phyloP scores from a whole-genome alignment of 2,329 filamentous ascomycete genomes.

The Drechslerella coelobrocha region DNA sequence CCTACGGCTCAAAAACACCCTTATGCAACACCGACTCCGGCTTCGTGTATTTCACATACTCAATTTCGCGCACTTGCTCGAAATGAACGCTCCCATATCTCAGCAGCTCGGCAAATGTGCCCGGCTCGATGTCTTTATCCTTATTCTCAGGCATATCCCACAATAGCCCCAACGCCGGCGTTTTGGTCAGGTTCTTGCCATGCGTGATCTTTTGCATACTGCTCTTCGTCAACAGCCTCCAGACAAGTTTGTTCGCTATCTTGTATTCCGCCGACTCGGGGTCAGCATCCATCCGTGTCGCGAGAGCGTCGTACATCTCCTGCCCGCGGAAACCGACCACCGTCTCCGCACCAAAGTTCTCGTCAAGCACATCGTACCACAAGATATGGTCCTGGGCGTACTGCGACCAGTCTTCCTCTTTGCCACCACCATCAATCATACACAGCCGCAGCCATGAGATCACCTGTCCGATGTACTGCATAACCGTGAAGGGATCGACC shows the following conservation, averaged over 20 bases:
- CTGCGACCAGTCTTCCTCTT: constrained; percentile 57
- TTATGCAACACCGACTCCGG: constrained; percentile 15
- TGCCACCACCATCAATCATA: constrained; percentile 56
- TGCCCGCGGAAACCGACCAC: constrained; percentile 49
- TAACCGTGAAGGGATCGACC: constrained; percentile 54
- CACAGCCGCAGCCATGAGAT: constrained; percentile 59
- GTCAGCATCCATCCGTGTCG: constrained; percentile 51
- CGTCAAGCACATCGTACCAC: constrained; percentile 56
- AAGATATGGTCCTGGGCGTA: constrained; percentile 57
- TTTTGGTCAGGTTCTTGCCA: constrained; percentile 55
- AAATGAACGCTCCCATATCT: constrained; percentile 57
- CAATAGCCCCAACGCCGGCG: constrained; percentile 54
- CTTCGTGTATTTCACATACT: constrained; percentile 51
- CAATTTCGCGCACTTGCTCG: constrained; percentile 57
- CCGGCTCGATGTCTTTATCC: constrained; percentile 55
- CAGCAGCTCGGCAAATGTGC: constrained; percentile 58
- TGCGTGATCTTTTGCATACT: constrained; percentile 58
- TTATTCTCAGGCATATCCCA: constrained; percentile 57
- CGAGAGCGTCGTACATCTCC: constrained; percentile 53
- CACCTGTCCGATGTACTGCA: constrained; percentile 60
- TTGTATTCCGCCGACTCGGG: constrained; percentile 51
- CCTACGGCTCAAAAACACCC: constrained; percentile 26
- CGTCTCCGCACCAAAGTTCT: constrained; percentile 52
- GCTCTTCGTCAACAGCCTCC: constrained; percentile 56
- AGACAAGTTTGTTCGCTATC: constrained; percentile 54